phyloP scores from a whole-genome alignment of 805 yeast genomes.

The Alloascoidea hylecoeti region DNA sequence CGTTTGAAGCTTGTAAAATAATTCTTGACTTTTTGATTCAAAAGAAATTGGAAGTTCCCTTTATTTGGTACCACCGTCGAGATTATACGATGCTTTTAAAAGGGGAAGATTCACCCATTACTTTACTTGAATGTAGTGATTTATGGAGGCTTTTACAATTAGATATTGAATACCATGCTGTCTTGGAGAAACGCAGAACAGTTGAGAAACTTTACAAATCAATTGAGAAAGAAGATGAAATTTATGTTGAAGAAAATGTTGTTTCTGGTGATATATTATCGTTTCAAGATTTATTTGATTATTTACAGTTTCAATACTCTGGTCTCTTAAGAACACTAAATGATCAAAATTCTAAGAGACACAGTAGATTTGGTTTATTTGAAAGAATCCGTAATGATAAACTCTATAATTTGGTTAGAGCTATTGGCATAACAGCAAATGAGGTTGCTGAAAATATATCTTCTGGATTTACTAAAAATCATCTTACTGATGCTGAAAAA shows the following conservation, averaged over 20 bases:
- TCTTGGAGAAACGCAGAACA: constrained; percentile 57
- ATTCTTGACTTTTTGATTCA: constrained; percentile 59
- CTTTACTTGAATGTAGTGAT: constrained; percentile 63
- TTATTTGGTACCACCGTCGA: constrained; percentile 90
- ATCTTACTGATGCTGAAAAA: constrained; percentile 51
- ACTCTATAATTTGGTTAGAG: constrained; percentile 49
- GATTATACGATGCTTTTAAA: constrained; percentile 60
- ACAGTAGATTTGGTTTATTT: constrained; percentile 43
- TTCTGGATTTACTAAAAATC: constrained; percentile 51
- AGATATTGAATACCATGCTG: constrained; percentile 80
- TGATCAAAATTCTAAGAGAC: constrained; percentile 25
- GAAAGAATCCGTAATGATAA: constrained; percentile 57
- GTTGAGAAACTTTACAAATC: constrained; percentile 41
- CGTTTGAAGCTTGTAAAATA: constrained; percentile 16
- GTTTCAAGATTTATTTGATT: constrained; percentile 78
- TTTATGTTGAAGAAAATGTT: constrained; percentile 38
- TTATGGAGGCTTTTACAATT: constrained; percentile 82
- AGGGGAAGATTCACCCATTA: constrained; percentile 23
- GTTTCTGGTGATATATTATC: constrained; percentile 56
- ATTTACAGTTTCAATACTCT: constrained; percentile 62
- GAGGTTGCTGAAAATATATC: constrained; percentile 74
- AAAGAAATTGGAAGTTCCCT: constrained; percentile 83
- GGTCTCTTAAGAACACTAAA: constrained; percentile 34
- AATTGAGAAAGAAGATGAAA: constrained; percentile 41
- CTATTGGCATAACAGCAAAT: constrained; percentile 66